Percentiles rank a stretch among this genome's conserved stretches.
Conservation (phyloP, 148 eudicot species). For the Silene latifolia region DNA sequence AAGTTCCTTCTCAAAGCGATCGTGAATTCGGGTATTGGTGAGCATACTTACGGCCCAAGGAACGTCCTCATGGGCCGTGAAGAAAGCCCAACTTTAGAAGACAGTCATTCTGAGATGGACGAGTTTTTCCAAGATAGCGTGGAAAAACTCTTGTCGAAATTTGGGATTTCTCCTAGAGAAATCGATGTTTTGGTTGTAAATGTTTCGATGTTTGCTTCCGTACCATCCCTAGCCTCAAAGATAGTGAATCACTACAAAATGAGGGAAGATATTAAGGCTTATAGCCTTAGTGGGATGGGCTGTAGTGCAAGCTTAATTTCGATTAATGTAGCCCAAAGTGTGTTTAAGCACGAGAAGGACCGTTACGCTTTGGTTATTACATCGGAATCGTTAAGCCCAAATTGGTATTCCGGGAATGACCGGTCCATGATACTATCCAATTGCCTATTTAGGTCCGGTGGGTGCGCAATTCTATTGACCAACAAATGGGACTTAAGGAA, state of each 20-base stretch:
- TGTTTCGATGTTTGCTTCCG: conserved; percentile 58
- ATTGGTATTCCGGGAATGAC: conserved; percentile 79
- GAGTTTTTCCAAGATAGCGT: conserved; percentile 59
- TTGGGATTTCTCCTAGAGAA: conserved; percentile 39
- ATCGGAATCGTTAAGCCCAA: conserved; percentile 63
- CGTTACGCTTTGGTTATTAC: conserved; percentile 61
- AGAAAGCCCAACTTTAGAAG: conserved; percentile 35
- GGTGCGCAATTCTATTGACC: conserved; percentile 57
- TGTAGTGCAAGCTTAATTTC: conserved; percentile 85
- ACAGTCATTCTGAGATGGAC: conserved; percentile 56
- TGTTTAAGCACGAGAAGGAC: conserved; percentile 35
- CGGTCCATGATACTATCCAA: conserved; percentile 78
- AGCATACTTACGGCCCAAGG: conserved; percentile 65
- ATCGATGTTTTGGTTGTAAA: conserved; percentile 77
- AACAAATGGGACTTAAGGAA: conserved; percentile 37
- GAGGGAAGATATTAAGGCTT: conserved; percentile 65
- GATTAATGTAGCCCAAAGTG: conserved; percentile 41
- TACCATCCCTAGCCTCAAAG: conserved; percentile 54
- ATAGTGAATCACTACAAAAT: conserved; percentile 61
- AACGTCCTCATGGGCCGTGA: conserved; percentile 59
- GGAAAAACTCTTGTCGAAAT: conserved; percentile 38
- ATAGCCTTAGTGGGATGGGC: conserved; percentile 83
- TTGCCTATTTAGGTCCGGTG: conserved; percentile 70
- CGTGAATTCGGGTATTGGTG: conserved; percentile 79
- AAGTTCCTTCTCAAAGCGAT: conserved; percentile 65